Conservation (phyloP, 768 basidiomycete genomes). For the Suillus hirtellus region DNA sequence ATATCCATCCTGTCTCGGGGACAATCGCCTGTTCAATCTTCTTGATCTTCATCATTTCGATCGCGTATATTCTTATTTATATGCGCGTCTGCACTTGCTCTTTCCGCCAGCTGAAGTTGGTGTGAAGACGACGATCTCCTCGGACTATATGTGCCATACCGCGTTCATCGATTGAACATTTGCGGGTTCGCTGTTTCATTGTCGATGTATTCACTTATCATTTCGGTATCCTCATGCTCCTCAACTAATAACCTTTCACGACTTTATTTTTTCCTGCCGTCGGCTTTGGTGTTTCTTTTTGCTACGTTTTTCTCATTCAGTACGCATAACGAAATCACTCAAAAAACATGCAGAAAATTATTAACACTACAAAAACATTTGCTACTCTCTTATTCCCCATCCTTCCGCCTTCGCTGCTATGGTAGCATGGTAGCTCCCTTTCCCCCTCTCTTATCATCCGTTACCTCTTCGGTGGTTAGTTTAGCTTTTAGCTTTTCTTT, state of each 20-base stretch:
- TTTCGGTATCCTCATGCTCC: conserved; percentile 31
- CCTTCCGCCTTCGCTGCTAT: conserved; percentile 17
- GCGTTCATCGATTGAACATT: conserved; percentile 41
- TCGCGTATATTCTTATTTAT: conserved; percentile 31
- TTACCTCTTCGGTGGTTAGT: conserved; percentile 26
- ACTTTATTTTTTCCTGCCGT: conserved; percentile 32
- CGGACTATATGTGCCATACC: conserved; percentile 33
- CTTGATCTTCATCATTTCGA: conserved; percentile 26
- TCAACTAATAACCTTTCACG: conserved; percentile 41
- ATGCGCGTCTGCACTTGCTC: conserved; percentile 25
- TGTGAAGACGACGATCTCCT: conserved; percentile 31
- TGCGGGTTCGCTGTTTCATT: conserved; percentile 27
- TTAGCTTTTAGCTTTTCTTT: conserved; percentile 22
- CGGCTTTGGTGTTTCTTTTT: conserved; percentile 37
- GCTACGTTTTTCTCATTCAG: conserved; percentile 36
- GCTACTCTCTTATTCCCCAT: conserved; percentile 16
- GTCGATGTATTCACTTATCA: conserved; percentile 34
- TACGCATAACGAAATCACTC: conserved; percentile 34
- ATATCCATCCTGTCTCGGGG: conserved; percentile 67
- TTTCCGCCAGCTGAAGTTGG: conserved; percentile 7
- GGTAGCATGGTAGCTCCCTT: conserved; percentile 2
- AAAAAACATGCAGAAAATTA: conserved; percentile 37
- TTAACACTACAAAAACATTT: conserved; percentile 53
- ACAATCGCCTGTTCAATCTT: conserved; percentile 34
- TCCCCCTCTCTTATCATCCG: conserved; percentile 5